Evolutionary conservation across 352 stramenopile species (phyloP), one percentile per base, ranked within the genome.

Genomic region (Blastocystis sp.): DNA sequence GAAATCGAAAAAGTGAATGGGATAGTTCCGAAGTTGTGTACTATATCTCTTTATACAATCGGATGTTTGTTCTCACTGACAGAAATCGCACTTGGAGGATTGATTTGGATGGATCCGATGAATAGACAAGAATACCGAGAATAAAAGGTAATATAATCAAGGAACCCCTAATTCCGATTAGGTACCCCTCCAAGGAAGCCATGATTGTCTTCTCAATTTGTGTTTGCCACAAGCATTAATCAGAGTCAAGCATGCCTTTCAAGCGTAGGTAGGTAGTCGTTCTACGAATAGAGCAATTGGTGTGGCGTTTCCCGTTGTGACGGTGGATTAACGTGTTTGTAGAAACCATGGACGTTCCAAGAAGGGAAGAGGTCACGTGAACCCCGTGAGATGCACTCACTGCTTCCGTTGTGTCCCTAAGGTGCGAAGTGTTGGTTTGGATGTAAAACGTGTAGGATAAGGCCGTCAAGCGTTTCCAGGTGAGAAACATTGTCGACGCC

Each of bases 381-480:
- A 85, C 14, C 63, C 57, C 24, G 56, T 85, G 8, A 27, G 75
- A 61, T 85, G 75, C 27, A 76, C 75, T 42, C 57, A 85, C 51
- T 85, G 75, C 27, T 29, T 32, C 65, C 75, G 75, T 54, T 85
- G 75, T 42, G 75, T 85, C 0, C 36, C 36, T 1, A 85, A 85
- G 48, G 69, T 81, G 36, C 0, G 24, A 0, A 48, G 32, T 81
- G 18, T 46, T 1, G 4, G 3, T 27, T 42, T 63, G 14, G 49
- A 27, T 18, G 38, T 78, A 32, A 78, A 34, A 8, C 18, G 21
- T 18, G 24, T 46, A 96, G 89, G 92, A 96, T 88, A 96, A 96
- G 90, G 92, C 92, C 63, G 94, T 96, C 89, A 95, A 95, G 90
- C 90, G 92, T 67, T 95, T 96, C 88, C 92, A 94, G 84, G 92